Percentiles rank a stretch among this genome's conserved stretches.
phyloP scores from a whole-genome alignment of 1,284 basidiomycete species.

The Austroboletus novae-zelandiae region DNA sequence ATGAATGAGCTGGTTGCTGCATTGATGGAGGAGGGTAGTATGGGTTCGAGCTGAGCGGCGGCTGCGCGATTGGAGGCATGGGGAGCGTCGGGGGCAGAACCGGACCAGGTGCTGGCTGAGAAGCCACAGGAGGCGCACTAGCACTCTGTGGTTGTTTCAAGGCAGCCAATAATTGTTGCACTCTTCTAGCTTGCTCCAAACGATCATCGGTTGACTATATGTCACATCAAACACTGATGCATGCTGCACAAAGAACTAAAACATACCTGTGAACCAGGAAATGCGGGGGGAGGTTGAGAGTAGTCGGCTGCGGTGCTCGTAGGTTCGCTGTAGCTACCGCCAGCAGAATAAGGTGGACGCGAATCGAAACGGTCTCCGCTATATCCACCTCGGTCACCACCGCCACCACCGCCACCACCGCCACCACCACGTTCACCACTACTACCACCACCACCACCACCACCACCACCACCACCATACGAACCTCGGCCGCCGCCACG shows the following conservation, averaged over 20 bases:
- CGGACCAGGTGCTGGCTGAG: conserved; percentile 36
- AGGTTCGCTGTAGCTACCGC: conserved; percentile 32
- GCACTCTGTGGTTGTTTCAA: conserved; percentile 64
- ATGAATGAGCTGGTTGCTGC: conserved; percentile 34
- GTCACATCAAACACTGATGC: conserved; percentile 4
- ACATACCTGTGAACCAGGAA: conserved; percentile 22
- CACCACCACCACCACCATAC: too few species aligned
- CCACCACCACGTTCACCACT: conserved; percentile 11
- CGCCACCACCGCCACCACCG: conserved; percentile 12
- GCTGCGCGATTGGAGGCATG: conserved; percentile 36
- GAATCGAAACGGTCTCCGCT: conserved; percentile 38
- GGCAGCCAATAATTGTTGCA: conserved; percentile 78
- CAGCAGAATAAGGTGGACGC: conserved; percentile 28
- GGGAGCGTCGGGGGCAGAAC: conserved; percentile 32
- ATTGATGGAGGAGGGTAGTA: conserved; percentile 46
- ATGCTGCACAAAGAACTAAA: not conserved
- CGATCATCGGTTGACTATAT: conserved; percentile 55
- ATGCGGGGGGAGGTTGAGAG: conserved; percentile 17
- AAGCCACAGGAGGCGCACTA: conserved; percentile 22
- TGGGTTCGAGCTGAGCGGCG: conserved; percentile 31
- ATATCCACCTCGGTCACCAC: conserved; percentile 33
- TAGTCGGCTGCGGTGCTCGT: conserved; percentile 24
- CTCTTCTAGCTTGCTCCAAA: conserved; percentile 77
- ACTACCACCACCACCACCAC: conserved; percentile 21
- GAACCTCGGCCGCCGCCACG: conserved; percentile 38